phyloP scores from a whole-genome alignment of 495 filamentous ascomycete genomes.

The Wilcoxina mikolae region DNA sequence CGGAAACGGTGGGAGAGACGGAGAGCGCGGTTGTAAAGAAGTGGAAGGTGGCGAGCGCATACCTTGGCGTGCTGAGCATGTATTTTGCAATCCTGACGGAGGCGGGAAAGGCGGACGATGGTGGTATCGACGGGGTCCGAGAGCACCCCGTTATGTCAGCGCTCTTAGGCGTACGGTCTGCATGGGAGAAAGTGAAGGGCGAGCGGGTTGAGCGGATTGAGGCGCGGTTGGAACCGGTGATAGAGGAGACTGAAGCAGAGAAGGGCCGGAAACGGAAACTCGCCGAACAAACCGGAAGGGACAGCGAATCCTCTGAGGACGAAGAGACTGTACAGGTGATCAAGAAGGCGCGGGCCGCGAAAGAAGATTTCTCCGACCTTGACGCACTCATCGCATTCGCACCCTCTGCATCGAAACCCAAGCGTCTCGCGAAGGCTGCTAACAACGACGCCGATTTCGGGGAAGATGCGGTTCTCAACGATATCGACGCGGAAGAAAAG shows the following conservation, averaged over 20 bases:
- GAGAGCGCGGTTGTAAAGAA: slow-evolving; percentile 48
- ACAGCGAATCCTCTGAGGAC: slow-evolving; percentile 2
- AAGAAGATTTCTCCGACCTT: slow-evolving; percentile 49
- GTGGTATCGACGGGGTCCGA: slow-evolving; percentile 52
- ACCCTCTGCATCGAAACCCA: slow-evolving; percentile 25
- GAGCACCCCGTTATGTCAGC: slow-evolving; percentile 82
- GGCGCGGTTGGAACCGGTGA: not conserved
- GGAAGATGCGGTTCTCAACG: slow-evolving; percentile 46
- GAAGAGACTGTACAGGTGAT: not conserved
- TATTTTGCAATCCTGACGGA: slow-evolving; percentile 80
- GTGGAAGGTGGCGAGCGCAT: slow-evolving; percentile 59
- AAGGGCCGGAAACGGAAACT: slow-evolving; percentile 7
- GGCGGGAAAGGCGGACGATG: slow-evolving; percentile 33
- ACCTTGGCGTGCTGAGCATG: slow-evolving; percentile 72
- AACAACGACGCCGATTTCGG: slow-evolving; percentile 44
- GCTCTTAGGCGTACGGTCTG: slow-evolving; percentile 59
- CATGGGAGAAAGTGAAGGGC: slow-evolving; percentile 65
- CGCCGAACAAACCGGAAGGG: slow-evolving; percentile 26
- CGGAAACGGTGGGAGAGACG: slow-evolving; percentile 34
- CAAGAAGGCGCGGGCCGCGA: slow-evolving; percentile 30
- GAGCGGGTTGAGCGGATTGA: slow-evolving; percentile 31
- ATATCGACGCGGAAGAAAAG: slow-evolving; percentile 63
- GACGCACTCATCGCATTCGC: slow-evolving; percentile 41
- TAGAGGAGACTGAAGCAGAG: not conserved
- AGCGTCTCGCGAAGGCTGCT: slow-evolving; percentile 11